These are phyloP conservation scores for Thelonectria discophora DNA, from an alignment of 2,329 filamentous ascomycete genomes.

Conservation along the genomic window DNA sequence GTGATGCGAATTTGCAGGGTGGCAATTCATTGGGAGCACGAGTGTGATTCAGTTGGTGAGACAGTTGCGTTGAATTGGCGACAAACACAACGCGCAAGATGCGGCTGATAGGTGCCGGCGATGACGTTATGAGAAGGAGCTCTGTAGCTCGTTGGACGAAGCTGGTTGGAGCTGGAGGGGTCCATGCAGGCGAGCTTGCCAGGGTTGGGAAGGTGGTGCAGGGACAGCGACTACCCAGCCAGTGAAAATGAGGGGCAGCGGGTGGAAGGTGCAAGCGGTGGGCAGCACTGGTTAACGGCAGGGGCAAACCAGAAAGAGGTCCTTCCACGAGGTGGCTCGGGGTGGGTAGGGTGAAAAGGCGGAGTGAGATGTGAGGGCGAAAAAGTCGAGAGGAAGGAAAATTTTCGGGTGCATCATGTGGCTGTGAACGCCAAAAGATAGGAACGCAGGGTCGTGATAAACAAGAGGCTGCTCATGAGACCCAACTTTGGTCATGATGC, in stretches of 20 bases:
- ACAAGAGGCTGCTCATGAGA: not conserved
- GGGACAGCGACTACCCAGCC: conserved; percentile 25
- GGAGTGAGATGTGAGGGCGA: conserved; percentile 17
- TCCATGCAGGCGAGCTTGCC: conserved; percentile 30
- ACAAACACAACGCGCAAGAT: not conserved
- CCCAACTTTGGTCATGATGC: not conserved
- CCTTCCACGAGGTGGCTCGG: not conserved
- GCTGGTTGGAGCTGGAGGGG: conserved; percentile 29
- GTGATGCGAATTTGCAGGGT: not conserved
- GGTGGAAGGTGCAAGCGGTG: conserved; percentile 31
- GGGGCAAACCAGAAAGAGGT: conserved; percentile 1
- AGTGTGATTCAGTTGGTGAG: conserved; percentile 2
- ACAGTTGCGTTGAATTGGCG: not conserved
- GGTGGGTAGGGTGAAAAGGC: conserved; percentile 21
- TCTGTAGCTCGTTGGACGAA: conserved; percentile 12
- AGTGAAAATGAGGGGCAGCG: conserved; percentile 34
- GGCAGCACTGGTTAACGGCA: conserved; percentile 26
- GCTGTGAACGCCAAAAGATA: not conserved
- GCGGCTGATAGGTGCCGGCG: conserved; percentile 11
- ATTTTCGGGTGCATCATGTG: not conserved
- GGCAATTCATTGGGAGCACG: not conserved
- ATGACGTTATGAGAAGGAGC: conserved; percentile 34
- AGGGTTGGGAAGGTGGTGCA: conserved; percentile 26
- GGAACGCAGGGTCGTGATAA: not conserved
- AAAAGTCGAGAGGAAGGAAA: conserved; percentile 15